Conservation (phyloP, 345 rosid genomes). For the Leavenworthia alabamica region DNA sequence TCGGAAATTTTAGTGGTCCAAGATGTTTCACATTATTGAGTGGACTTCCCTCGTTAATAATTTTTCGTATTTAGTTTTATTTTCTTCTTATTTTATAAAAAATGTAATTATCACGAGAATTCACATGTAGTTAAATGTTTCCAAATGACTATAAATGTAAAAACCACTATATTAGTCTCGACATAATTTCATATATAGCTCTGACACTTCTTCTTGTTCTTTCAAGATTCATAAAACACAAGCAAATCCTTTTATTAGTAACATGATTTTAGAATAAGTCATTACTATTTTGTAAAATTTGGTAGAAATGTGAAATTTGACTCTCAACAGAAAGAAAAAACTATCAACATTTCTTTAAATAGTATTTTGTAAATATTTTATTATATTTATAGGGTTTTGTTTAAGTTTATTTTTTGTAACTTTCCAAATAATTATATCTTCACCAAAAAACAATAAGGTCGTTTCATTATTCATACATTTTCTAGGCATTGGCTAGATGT, state of each 20-base stretch:
- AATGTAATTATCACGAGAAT: not conserved
- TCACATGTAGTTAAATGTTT: not conserved
- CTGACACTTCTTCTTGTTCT: not conserved
- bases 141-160: too few species aligned
- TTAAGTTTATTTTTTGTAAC: not conserved
- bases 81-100: not conserved
- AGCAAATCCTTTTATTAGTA: not conserved
- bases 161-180: not conserved
- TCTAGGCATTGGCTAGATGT: slow-evolving; percentile 18
- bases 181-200: not conserved
- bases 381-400: not conserved
- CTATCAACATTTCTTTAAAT: too few species aligned
- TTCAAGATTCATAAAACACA: not conserved
- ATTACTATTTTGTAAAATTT: not conserved
- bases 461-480: slow-evolving; percentile 9
- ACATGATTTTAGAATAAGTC: not conserved
- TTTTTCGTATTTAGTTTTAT: not conserved
- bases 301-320: not conserved
- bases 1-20: slow-evolving; percentile 22
- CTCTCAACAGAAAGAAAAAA: not conserved
- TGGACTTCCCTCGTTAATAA: not conserved
- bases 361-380: not conserved
- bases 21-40: slow-evolving; percentile 15
- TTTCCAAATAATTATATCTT: not conserved
- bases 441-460: slow-evolving; percentile 18